Conservation (phyloP, 179 eudicot species). For the Camellia oleifera region DNA sequence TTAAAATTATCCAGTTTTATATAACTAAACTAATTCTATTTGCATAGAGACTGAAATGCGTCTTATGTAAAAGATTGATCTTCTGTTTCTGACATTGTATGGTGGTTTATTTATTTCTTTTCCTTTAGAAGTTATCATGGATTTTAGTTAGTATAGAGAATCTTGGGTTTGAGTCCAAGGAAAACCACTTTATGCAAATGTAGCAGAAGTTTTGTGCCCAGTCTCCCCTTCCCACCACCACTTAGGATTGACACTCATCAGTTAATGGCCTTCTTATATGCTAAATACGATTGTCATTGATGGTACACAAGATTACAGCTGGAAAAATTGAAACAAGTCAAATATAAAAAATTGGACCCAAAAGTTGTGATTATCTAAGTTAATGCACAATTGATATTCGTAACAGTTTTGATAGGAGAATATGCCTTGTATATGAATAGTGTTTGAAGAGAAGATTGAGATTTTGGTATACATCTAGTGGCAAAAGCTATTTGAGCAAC, state of each 20-base stretch:
- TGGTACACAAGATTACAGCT: background rate
- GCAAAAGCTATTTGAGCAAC: background rate
- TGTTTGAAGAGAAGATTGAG: background rate
- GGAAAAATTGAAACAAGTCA: background rate
- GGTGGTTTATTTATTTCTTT: background rate
- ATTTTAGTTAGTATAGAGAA: background rate
- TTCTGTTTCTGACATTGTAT: background rate
- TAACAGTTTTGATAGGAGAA: background rate
- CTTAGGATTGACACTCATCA: too few species aligned
- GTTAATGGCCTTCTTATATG: too few species aligned
- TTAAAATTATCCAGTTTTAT: background rate
- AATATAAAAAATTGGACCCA: background rate
- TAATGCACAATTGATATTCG: background rate
- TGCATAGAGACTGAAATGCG: background rate
- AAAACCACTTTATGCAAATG: background rate
- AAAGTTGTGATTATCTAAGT: background rate
- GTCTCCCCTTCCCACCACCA: background rate
- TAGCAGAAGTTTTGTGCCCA: background rate
- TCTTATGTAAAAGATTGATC: background rate
- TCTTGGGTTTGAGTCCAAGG: slow-evolving; percentile 3
- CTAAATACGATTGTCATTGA: background rate
- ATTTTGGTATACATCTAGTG: background rate
- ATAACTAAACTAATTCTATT: background rate
- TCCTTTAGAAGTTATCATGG: background rate
- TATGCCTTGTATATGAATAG: background rate